phyloP scores from a whole-genome alignment of 768 basidiomycete species.

The Lactarius pseudohatsudake region DNA sequence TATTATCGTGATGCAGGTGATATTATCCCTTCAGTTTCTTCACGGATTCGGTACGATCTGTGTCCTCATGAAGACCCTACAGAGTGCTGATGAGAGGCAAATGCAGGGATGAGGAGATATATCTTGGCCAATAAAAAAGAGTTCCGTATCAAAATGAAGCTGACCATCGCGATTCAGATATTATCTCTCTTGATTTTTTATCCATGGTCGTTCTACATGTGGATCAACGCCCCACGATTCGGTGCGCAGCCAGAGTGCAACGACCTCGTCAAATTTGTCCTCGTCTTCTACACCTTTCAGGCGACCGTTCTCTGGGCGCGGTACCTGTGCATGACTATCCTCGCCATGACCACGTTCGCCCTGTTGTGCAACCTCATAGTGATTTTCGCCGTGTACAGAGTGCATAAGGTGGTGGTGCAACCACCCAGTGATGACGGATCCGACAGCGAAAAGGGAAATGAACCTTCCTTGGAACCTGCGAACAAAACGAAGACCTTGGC shows the following conservation, averaged over 20 bases:
- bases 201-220: not conserved
- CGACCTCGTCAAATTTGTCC: not conserved
- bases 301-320: not conserved
- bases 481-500: no score
- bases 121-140: not conserved
- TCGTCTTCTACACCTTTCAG: not conserved
- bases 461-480: no score
- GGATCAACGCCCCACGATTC: not conserved
- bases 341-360: not conserved
- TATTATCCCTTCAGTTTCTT: not conserved
- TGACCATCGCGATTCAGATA: not conserved
- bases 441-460: no score
- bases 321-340: not conserved
- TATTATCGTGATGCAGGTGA: not conserved
- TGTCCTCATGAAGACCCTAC: not conserved
- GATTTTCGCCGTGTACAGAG: not conserved
- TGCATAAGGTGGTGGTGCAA: not conserved
- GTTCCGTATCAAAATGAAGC: not conserved
- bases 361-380: not conserved
- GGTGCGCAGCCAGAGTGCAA: constrained; percentile 5
- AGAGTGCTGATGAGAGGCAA: not conserved
- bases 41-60: not conserved
- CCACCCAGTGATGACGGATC: not conserved
- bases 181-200: not conserved
- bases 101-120: not conserved